Conservation (phyloP, 495 filamentous ascomycete genomes). For the Talaromyces thailandensis region DNA sequence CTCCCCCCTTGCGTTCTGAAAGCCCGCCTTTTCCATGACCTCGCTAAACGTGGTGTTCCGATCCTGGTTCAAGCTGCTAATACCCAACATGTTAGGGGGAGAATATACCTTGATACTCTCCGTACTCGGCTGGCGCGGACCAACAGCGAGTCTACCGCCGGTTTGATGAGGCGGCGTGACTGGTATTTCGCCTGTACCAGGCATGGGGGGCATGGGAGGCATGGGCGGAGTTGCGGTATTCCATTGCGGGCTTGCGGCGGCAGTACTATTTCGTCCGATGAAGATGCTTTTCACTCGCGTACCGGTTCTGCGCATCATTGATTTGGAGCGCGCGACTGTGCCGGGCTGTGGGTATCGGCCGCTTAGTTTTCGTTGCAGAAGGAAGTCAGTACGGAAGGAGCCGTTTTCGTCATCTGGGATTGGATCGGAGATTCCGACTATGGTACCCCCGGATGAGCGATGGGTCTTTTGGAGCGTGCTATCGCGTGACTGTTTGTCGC, state of each 20-base stretch:
- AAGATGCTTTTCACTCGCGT: constrained; percentile 31
- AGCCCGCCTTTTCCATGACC: constrained; percentile 52
- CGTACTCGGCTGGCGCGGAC: constrained; percentile 43
- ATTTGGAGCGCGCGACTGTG: constrained; percentile 21
- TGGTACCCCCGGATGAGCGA: constrained; percentile 31
- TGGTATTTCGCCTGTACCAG: constrained; percentile 11
- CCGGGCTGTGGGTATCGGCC: constrained; percentile 11
- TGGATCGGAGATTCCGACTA: constrained; percentile 46
- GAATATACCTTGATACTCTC: constrained; percentile 67
- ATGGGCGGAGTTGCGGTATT: constrained; percentile 6
- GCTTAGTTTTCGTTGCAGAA: constrained; percentile 28
- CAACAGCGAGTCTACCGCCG: not conserved
- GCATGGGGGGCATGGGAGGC: constrained; percentile 4
- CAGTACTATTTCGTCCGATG: constrained; percentile 6
- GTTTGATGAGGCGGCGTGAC: constrained; percentile 21
- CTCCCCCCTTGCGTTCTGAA: constrained; percentile 29
- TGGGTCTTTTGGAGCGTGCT: constrained; percentile 15
- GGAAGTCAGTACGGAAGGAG: constrained; percentile 50
- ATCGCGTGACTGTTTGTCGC: constrained; percentile 13
- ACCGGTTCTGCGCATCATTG: constrained; percentile 26
- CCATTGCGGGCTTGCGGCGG: constrained; percentile 4
- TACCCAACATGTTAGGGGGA: constrained; percentile 41
- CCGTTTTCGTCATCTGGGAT: constrained; percentile 37
- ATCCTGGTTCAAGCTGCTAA: constrained; percentile 18
- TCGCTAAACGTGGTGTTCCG: constrained; percentile 55